These are phyloP conservation scores for Malus hybrid DNA, from an alignment of 331 rosid species.

Conservation along the genomic window DNA sequence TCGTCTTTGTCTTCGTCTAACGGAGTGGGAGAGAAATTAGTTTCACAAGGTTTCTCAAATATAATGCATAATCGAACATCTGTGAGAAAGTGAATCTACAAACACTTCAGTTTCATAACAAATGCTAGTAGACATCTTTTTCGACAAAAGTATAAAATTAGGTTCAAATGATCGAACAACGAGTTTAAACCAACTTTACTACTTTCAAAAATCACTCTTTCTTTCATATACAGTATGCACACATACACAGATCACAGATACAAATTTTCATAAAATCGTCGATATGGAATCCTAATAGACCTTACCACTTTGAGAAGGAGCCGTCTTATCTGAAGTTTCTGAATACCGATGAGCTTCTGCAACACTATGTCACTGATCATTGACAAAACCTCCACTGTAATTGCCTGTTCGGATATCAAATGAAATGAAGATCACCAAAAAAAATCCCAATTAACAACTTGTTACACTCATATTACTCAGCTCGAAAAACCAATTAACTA, in stretches of 20 bases:
- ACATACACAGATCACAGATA: not conserved
- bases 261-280: not conserved
- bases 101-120: not conserved
- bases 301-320: constrained; percentile 74
- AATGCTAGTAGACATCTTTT: not conserved
- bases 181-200: not conserved
- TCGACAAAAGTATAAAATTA: not conserved
- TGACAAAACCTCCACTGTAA: constrained; percentile 69
- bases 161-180: not conserved
- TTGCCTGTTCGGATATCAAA: constrained; percentile 32
- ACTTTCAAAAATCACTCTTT: not conserved
- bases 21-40: too few species aligned
- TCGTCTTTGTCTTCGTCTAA: too few species aligned
- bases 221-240: not conserved
- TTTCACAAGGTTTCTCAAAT: too few species aligned
- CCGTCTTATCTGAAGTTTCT: constrained; percentile 58
- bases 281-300: not conserved
- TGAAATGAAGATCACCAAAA: not conserved
- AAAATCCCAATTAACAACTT: not conserved
- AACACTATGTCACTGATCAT: constrained; percentile 67
- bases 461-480: too few species aligned
- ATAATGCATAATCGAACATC: too few species aligned
- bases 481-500: not conserved
- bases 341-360: constrained; percentile 85
- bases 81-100: too few species aligned